Evolutionary conservation across 148 eudicot species (phyloP).

Genomic region (Diospyros lotus): DNA sequence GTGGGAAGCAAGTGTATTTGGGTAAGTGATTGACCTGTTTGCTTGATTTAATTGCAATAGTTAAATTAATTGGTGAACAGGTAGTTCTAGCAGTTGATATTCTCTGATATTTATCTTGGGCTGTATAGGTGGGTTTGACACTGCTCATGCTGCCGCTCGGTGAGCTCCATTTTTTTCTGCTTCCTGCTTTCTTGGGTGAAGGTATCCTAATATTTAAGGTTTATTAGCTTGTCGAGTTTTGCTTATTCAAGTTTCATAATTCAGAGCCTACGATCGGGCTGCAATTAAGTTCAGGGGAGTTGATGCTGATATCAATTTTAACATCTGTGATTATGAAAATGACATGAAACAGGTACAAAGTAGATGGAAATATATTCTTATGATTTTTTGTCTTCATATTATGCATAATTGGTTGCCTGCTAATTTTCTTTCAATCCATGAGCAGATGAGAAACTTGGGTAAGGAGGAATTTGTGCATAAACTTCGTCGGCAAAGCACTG

Average conservation of each 20-base stretch:
- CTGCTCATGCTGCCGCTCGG: conserved; percentile 93
- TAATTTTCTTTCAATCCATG: background rate
- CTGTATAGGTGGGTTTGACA: conserved; percentile 77
- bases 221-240: conserved; percentile 4
- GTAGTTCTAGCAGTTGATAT: background rate
- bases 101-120: conserved; percentile 6
- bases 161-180: conserved; percentile 16
- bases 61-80: background rate
- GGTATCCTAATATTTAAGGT: background rate
- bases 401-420: background rate
- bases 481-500: conserved; percentile 81
- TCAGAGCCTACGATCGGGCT: conserved; percentile 90
- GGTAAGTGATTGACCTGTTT: conserved; percentile 38
- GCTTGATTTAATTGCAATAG: background rate
- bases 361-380: background rate
- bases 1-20: conserved; percentile 89
- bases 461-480: conserved; percentile 89
- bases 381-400: background rate
- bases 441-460: conserved; percentile 50
- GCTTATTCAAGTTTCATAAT: conserved; percentile 7
- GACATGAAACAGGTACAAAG: conserved; percentile 67
- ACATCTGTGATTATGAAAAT: conserved; percentile 59
- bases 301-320: conserved; percentile 87
- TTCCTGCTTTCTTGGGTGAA: background rate
- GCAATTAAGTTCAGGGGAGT: conserved; percentile 86